These are phyloP conservation scores for Neurospora sp. DNA, from an alignment of 495 filamentous ascomycete genomes.

Conservation along the genomic window DNA sequence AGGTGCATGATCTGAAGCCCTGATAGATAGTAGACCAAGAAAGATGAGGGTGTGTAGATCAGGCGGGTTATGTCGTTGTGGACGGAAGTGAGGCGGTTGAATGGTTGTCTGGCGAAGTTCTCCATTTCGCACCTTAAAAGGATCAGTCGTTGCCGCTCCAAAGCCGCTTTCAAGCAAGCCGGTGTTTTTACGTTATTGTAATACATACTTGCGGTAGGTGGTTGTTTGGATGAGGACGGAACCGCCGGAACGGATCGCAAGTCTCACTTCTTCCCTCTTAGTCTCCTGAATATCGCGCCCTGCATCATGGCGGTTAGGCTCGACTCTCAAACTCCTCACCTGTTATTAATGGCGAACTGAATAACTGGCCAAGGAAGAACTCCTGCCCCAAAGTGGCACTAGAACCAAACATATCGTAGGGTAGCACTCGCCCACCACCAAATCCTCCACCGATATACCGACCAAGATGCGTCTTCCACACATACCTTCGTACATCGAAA, in stretches of 20 bases:
- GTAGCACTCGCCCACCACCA: background rate
- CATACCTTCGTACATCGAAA: background rate
- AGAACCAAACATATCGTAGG: background rate
- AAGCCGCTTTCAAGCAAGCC: background rate
- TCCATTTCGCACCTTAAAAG: background rate
- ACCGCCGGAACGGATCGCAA: background rate
- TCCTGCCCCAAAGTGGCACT: background rate
- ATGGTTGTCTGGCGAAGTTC: background rate
- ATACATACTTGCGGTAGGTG: background rate
- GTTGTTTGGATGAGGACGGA: background rate
- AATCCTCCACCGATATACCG: background rate
- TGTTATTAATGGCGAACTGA: background rate
- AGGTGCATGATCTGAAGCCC: background rate
- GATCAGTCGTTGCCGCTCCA: background rate
- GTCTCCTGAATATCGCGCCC: background rate
- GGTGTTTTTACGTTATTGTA: background rate
- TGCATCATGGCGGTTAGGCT: background rate
- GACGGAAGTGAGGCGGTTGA: background rate
- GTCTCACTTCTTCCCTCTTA: background rate
- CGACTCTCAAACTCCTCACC: background rate
- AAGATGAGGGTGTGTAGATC: background rate
- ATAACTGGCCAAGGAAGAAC: background rate
- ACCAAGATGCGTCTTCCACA: background rate
- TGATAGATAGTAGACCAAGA: background rate
- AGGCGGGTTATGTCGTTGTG: no score